These are phyloP conservation scores for Zoysia japonica DNA, from an alignment of 176 grass and related monocot species.

Conservation along the genomic window DNA sequence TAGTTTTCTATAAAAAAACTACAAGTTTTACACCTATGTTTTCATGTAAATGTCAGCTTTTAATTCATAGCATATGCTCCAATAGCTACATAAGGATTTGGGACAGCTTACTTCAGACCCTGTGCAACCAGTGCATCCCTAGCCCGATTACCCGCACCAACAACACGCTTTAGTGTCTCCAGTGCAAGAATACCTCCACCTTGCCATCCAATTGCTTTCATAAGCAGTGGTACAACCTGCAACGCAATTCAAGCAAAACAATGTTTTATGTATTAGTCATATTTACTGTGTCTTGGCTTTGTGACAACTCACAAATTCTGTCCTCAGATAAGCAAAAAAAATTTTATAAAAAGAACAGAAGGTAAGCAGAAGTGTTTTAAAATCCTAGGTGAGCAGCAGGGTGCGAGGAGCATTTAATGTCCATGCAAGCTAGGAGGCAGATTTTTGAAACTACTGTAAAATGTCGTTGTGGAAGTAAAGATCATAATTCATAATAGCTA, in stretches of 20 bases:
- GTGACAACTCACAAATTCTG: background rate
- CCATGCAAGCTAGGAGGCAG: background rate
- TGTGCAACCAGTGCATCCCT: conserved; percentile 97
- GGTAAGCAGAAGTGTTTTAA: background rate
- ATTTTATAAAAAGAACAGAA: background rate
- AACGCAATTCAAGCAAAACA: conserved; percentile 42
- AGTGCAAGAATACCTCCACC: conserved; percentile 90
- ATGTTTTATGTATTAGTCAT: background rate
- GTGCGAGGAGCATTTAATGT: background rate
- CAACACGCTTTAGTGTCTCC: conserved; percentile 98
- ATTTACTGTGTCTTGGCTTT: conserved; percentile 23
- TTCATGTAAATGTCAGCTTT: background rate
- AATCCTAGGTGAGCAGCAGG: background rate
- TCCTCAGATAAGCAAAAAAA: background rate
- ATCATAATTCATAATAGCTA: background rate
- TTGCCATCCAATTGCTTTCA: conserved; percentile 99
- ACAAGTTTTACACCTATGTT: background rate
- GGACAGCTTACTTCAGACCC: conserved; percentile 80
- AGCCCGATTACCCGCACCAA: conserved; percentile 94
- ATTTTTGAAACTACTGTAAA: background rate
- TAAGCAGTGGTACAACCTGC: conserved; percentile 93
- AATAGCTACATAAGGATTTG: conserved; percentile 27
- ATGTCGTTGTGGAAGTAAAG: conserved; percentile 9
- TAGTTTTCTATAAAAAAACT: background rate
- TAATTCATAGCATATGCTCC: background rate